phyloP scores from a whole-genome alignment of 805 yeast genomes.

The Ogataea nonfermentans region DNA sequence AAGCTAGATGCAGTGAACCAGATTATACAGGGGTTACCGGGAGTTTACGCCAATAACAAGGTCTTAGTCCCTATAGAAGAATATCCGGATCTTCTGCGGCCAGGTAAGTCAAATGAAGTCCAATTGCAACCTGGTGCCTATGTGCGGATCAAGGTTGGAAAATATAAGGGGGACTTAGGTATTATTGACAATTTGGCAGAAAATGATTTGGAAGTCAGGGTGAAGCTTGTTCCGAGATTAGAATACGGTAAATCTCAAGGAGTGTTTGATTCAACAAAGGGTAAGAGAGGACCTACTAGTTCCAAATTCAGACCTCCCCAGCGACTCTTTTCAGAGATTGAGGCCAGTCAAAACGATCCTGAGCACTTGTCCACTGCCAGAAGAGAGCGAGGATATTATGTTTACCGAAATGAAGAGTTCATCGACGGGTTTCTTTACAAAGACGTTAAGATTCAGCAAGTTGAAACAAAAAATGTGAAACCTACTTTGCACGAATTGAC shows the following conservation, averaged over 20 bases:
- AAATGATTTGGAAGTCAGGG: constrained; percentile 91
- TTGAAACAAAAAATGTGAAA: constrained; percentile 74
- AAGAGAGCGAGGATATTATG: constrained; percentile 56
- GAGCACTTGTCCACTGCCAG: constrained; percentile 63
- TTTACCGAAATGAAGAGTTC: constrained; percentile 86
- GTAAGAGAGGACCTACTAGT: constrained; percentile 46
- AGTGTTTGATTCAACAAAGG: constrained; percentile 25
- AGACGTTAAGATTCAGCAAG: constrained; percentile 77
- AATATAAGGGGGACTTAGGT: constrained; percentile 90
- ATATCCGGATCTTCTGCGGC: constrained; percentile 88
- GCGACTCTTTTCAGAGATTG: constrained; percentile 81
- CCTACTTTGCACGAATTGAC: constrained; percentile 90
- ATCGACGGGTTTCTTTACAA: constrained; percentile 84
- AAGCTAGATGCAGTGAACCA: constrained; percentile 87
- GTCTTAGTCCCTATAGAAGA: constrained; percentile 93
- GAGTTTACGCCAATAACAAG: constrained; percentile 68
- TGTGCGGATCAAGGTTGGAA: constrained; percentile 87
- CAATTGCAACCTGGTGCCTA: constrained; percentile 90
- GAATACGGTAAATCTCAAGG: constrained; percentile 72
- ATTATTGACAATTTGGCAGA: constrained; percentile 90
- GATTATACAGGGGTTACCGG: constrained; percentile 87
- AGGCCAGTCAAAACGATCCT: constrained; percentile 82
- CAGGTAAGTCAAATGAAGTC: constrained; percentile 82
- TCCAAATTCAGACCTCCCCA: constrained; percentile 78
- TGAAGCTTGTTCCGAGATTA: constrained; percentile 87